Evolutionary conservation across 176 grass and related monocot species (phyloP).

Genomic region (Thalia dealbata): DNA sequence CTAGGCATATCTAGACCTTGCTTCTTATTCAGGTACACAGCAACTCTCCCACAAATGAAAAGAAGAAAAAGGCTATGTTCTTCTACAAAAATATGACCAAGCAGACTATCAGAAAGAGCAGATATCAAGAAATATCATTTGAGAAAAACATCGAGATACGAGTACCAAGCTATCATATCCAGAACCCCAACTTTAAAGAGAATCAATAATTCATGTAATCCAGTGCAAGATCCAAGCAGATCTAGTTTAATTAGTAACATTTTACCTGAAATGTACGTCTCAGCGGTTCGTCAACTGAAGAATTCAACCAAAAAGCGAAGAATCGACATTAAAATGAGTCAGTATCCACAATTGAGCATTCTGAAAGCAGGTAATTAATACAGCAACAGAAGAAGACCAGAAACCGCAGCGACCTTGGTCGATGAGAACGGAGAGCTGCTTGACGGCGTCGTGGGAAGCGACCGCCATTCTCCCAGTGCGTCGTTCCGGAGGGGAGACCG

Average conservation of each 20-base stretch:
- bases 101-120: background rate
- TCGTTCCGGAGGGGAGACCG: background rate
- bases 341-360: background rate
- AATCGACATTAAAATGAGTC: background rate
- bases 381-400: too few species aligned
- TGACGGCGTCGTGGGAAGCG: constrained; percentile 3
- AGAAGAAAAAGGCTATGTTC: background rate
- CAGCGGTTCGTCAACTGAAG: constrained; percentile 8
- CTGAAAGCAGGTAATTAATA: background rate
- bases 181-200: background rate
- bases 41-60: background rate
- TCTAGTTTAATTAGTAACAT: background rate
- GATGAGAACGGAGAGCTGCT: constrained; percentile 12
- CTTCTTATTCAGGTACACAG: background rate
- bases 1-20: background rate
- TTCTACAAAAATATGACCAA: background rate
- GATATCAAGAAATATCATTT: background rate
- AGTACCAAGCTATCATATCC: background rate
- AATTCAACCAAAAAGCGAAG: background rate
- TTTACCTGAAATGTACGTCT: constrained; percentile 14
- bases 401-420: background rate
- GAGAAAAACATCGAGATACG: background rate
- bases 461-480: background rate
- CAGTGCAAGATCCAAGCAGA: background rate
- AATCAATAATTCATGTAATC: background rate